Evolutionary conservation across 306 rosid genomes (phyloP), one percentile per base, ranked within the genome.

Genomic region (Corylus avellana): DNA sequence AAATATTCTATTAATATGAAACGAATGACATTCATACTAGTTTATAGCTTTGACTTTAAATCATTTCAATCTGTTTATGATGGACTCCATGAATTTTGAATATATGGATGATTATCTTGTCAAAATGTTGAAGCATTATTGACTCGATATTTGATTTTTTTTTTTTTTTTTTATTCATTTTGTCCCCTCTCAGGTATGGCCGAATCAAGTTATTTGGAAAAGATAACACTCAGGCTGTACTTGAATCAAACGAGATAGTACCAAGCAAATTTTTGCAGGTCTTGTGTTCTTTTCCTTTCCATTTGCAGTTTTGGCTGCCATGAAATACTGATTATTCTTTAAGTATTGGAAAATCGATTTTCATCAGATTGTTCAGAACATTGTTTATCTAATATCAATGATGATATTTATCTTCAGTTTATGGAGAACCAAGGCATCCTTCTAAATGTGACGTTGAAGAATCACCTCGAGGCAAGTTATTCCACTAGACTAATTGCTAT

Each of bases 241-340:
- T 92, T 64, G 92, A 90, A 73, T 90, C 97, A 53, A 77, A 74
- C 37, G 89, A 91, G 72, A 80, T 85, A 56, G 80, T 79, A 25
- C 92, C 92, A 35, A 86, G 91, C 95, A 92, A 90, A 85, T 94
- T 94, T 71, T 78, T 94, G 56, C 90, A 86, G 96, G 97, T 92
- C 80, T 57, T 74, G 57, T 75, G 61, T 70, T 42, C 76, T 29
- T 69, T 35, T 50, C 49, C 32, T 72, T n/a, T 61, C 53, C 46
- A 77, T 58, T 56, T 37, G 14, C 70, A 25, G 4, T 46, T 37
- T 37, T 63, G 12, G 55, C 70, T 67, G 50, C 64, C 64, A 63
- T 71, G 46, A 61, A 64, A 64, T 27, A 9, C 59, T 55, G 44
- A 51, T 77, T 77, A 70, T 35, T 59, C 35, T 75, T 79, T 13